Conservation (phyloP, 148 eudicot genomes). For the Chenopodium album region DNA sequence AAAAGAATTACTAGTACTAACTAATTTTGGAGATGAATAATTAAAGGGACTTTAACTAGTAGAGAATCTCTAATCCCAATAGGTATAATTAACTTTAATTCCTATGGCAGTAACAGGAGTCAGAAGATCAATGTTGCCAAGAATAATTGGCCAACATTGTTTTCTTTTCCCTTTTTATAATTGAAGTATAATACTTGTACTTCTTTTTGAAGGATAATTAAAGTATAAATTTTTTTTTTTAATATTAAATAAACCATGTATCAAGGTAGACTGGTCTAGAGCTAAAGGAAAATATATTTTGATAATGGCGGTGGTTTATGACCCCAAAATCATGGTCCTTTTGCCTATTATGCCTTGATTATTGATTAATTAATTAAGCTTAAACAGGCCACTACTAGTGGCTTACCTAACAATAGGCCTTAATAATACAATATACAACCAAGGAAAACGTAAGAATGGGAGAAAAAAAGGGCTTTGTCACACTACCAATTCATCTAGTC, state of each 20-base stretch:
- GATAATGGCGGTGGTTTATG: conserved; percentile 1
- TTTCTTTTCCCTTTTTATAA: not conserved
- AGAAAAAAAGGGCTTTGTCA: not conserved
- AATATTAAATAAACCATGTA: not conserved
- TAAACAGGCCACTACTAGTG: conserved; percentile 5
- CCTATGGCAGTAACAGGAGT: conserved; percentile 3
- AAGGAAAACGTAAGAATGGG: not conserved
- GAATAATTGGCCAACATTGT: not conserved
- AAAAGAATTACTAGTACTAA: too few species aligned
- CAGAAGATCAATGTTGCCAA: conserved; percentile 8
- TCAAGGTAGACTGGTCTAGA: conserved; percentile 2
- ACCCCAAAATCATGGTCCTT: conserved; percentile 11
- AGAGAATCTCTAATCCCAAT: conserved; percentile 18
- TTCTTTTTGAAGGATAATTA: too few species aligned
- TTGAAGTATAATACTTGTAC: not conserved
- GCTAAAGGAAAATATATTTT: not conserved
- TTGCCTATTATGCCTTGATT: not conserved
- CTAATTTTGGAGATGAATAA: too few species aligned
- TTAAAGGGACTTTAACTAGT: not conserved
- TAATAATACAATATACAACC: not conserved
- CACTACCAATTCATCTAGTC: too few species aligned
- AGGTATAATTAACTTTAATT: conserved; percentile 7
- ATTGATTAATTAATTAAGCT: not conserved
- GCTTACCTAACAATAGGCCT: not conserved
- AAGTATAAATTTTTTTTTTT: too few species aligned